phyloP scores from a whole-genome alignment of 2,329 filamentous ascomycete genomes.

The Pseudogymnoascus sp. region DNA sequence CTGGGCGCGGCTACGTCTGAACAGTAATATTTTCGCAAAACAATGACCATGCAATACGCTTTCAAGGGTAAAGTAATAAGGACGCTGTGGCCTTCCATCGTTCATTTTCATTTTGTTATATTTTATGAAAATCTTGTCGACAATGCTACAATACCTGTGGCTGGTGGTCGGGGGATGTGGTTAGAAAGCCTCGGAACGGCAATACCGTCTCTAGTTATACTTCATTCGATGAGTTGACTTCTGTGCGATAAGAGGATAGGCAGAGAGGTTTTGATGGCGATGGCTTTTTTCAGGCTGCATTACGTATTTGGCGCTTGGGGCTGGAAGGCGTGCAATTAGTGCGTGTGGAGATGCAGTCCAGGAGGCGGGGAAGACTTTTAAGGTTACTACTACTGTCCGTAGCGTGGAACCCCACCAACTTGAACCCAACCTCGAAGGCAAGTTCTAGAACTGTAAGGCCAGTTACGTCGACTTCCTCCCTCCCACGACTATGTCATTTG shows the following conservation, averaged over 20 bases:
- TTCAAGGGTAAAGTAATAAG: background rate
- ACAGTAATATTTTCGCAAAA: slow-evolving; percentile 13
- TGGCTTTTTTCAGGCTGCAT: background rate
- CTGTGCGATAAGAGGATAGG: background rate
- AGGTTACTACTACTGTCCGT: background rate
- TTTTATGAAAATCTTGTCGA: background rate
- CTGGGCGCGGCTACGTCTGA: slow-evolving; percentile 14
- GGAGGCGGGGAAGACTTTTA: background rate
- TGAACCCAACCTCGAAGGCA: background rate
- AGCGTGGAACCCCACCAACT: background rate
- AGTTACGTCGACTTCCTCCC: background rate
- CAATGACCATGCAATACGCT: background rate
- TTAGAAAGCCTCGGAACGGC: background rate
- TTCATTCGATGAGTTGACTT: background rate
- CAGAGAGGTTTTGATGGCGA: background rate
- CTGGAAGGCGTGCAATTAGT: background rate
- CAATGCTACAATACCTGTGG: background rate
- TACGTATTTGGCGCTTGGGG: background rate
- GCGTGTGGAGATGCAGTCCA: background rate
- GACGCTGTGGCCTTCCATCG: background rate
- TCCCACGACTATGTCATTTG: background rate
- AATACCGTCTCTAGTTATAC: background rate
- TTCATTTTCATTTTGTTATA: background rate
- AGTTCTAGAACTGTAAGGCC: background rate
- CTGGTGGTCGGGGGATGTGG: background rate